These are phyloP conservation scores for Babesia caballi DNA, from an alignment of 169 alveolate genomes.

Conservation along the genomic window DNA sequence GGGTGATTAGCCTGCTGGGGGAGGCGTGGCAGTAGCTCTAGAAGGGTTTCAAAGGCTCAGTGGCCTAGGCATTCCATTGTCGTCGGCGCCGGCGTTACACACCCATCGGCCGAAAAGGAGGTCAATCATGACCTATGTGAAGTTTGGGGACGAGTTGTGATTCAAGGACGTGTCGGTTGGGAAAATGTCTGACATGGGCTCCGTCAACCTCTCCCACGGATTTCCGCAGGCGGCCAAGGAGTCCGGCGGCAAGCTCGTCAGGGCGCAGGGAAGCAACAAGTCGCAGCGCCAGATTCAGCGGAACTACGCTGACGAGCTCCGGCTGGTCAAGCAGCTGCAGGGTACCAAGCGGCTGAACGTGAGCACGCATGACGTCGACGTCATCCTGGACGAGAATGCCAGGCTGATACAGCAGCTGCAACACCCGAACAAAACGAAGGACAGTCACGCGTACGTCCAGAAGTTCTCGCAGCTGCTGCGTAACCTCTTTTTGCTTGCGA, in stretches of 20 bases:
- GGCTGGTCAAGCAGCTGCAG: neutral
- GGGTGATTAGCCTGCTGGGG: too few species aligned
- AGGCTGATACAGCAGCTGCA: neutral
- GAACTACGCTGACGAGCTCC: neutral
- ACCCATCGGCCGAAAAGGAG: too few species aligned
- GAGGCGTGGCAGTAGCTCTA: too few species aligned
- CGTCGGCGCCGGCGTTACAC: too few species aligned
- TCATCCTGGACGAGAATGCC: slow-evolving; percentile 11
- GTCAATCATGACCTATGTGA: too few species aligned
- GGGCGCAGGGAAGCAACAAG: neutral
- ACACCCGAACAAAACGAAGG: neutral
- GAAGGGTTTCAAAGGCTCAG: too few species aligned
- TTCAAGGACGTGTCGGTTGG: too few species aligned
- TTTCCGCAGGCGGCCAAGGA: neutral
- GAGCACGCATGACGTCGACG: slow-evolving; percentile 5
- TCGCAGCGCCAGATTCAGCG: neutral
- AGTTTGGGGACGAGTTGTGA: too few species aligned
- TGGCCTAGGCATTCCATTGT: too few species aligned
- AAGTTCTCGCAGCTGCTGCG: slow-evolving; percentile 22
- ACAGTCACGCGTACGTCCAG: neutral
- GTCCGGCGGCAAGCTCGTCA: neutral
- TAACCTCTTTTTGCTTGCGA: slow-evolving; percentile 20
- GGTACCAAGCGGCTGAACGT: neutral
- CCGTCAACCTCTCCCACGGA: neutral
- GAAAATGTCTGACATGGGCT: too few species aligned